Percentiles rank a stretch among this genome's conserved stretches.
These are phyloP conservation scores for Plectosphaerella plurivora DNA, from an alignment of 2,329 filamentous ascomycete genomes.

Conservation along the genomic window DNA sequence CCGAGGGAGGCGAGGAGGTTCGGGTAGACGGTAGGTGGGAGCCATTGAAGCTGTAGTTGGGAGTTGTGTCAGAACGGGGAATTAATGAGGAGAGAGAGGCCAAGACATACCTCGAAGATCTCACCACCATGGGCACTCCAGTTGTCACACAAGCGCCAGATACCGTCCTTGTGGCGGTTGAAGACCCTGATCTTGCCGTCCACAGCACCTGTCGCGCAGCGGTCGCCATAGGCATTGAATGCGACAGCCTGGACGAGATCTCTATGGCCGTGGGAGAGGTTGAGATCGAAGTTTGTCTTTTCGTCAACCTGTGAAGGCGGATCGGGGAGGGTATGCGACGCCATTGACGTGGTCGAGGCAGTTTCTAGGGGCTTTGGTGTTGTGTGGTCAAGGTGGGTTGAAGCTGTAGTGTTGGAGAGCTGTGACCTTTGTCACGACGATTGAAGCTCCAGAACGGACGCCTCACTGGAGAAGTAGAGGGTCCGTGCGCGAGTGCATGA, in stretches of 20 bases:
- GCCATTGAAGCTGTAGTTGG: conserved; percentile 74
- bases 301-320: conserved; percentile 37
- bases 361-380: background rate
- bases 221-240: conserved; percentile 89
- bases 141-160: conserved; percentile 78
- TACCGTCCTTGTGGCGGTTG: conserved; percentile 72
- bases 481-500: too few relatives aligned
- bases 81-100: conserved; percentile 1
- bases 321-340: conserved; percentile 8
- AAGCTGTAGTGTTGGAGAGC: background rate
- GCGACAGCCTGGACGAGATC: conserved; percentile 80
- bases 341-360: conserved; percentile 2
- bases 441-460: background rate
- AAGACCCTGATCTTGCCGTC: conserved; percentile 93
- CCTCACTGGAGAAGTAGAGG: too few relatives aligned
- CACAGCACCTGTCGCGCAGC: conserved; percentile 84
- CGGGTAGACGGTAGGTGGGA: conserved; percentile 81
- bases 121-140: conserved; percentile 91
- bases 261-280: conserved; percentile 70
- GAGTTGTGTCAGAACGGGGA: background rate
- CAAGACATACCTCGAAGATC: conserved; percentile 68
- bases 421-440: background rate
- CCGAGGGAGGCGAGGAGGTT: conserved; percentile 84
- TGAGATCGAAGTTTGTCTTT: conserved; percentile 47
- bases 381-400: background rate